A percentile compares a stretch with the other conserved stretches of the same genome.
Conservation (phyloP, 768 basidiomycete species). For the Russula abietina region DNA sequence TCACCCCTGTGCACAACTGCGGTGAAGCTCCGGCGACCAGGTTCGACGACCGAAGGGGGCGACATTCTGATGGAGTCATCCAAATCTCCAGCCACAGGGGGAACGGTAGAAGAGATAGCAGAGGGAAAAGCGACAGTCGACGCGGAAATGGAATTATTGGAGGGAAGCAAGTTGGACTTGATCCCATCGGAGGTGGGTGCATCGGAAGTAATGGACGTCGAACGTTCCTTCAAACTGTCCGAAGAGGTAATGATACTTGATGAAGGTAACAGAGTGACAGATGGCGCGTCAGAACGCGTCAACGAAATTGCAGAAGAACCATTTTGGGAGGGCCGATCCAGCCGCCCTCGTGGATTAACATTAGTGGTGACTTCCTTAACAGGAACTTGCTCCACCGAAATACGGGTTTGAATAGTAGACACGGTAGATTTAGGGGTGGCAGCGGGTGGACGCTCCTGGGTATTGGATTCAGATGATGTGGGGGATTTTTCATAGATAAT, state of each 20-base stretch:
- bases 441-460: background rate
- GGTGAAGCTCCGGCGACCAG: conserved; percentile 28
- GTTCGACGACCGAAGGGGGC: conserved; percentile 11
- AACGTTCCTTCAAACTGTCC: background rate
- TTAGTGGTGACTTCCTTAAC: background rate
- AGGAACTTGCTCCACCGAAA: conserved; percentile 5
- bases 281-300: background rate
- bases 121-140: background rate
- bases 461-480: background rate
- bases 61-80: conserved; percentile 5
- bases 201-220: background rate
- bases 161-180: background rate
- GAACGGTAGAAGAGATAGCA: background rate
- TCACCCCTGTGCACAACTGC: conserved; percentile 33
- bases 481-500: background rate
- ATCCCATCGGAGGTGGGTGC: background rate
- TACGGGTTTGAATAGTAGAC: conserved; percentile 3
- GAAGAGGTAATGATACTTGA: background rate
- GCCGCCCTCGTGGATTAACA: background rate
- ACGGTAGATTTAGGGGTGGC: background rate
- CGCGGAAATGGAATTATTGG: background rate
- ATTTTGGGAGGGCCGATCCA: conserved; percentile 5
- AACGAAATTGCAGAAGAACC: background rate
- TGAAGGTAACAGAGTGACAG: background rate
- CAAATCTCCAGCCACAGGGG: background rate